Conservation (phyloP, 345 rosid species). For the Cardiospermum halicacabum region DNA sequence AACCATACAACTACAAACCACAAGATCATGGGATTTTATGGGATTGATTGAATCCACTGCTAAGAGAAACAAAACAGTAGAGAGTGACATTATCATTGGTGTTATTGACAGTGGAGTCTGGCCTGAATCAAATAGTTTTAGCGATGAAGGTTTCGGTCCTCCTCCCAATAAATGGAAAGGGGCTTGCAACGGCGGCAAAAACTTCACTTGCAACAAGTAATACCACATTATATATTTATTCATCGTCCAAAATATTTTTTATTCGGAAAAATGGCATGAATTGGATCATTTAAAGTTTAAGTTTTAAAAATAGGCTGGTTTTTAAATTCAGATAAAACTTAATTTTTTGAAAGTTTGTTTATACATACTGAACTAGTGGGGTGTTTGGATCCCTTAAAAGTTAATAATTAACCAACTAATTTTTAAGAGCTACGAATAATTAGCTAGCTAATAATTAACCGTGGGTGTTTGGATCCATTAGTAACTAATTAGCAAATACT, state of each 20-base stretch:
- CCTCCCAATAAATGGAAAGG: conserved; percentile 52
- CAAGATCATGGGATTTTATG: conserved; percentile 49
- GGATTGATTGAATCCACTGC: conserved; percentile 26
- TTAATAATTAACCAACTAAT: too few relatives aligned
- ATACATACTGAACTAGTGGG: too few relatives aligned
- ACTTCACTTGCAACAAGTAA: conserved; percentile 60
- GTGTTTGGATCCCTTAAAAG: too few relatives aligned
- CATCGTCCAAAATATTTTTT: not conserved
- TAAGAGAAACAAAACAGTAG: not conserved
- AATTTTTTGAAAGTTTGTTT: too few relatives aligned
- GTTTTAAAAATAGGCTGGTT: too few relatives aligned
- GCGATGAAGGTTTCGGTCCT: conserved; percentile 42
- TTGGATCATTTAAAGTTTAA: too few relatives aligned
- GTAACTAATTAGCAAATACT: too few relatives aligned
- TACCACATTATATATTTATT: not conserved
- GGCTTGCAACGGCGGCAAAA: conserved; percentile 27
- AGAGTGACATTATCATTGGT: conserved; percentile 36
- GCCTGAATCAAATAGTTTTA: conserved; percentile 47
- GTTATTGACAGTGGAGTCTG: conserved; percentile 36
- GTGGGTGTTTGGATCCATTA: too few relatives aligned
- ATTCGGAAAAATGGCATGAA: too few relatives aligned
- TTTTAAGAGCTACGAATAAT: too few relatives aligned
- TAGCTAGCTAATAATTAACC: too few relatives aligned
- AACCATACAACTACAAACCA: conserved; percentile 26
- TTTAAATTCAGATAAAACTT: too few relatives aligned